A percentile compares a stretch with the other conserved stretches of the same genome.
Evolutionary conservation across 78 protist species (phyloP).

Genomic region (Cavenderia fasciculata): DNA sequence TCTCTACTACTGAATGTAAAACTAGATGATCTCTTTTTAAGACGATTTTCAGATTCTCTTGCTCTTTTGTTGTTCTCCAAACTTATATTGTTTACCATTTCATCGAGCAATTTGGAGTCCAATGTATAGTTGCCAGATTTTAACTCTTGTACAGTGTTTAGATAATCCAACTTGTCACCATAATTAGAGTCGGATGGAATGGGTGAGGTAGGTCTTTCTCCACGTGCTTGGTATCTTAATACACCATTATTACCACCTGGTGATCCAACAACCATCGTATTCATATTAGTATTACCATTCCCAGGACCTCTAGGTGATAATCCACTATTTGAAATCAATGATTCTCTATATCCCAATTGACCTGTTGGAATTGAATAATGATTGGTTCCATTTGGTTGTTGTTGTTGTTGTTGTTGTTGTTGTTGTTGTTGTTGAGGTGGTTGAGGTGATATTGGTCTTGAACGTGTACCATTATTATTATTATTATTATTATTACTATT

Average conservation of each 20-base stretch:
- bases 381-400: background rate
- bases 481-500: too few relatives aligned
- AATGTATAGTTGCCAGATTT: slow-evolving; percentile 2
- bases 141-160: background rate
- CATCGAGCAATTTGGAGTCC: background rate
- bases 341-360: background rate
- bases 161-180: slow-evolving; percentile 5
- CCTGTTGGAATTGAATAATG: background rate
- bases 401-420: background rate
- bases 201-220: background rate
- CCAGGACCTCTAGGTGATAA: background rate
- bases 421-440: background rate
- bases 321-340: too few relatives aligned
- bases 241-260: too few relatives aligned
- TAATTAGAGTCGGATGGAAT: background rate
- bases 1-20: too few relatives aligned
- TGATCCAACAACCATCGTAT: background rate
- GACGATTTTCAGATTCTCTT: too few relatives aligned
- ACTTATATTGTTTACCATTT: background rate
- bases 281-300: background rate
- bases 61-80: background rate
- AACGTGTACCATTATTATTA: background rate
- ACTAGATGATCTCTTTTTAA: slow-evolving; percentile 13
- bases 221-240: too few relatives aligned
- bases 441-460: background rate